phyloP scores from a whole-genome alignment of 768 basidiomycete genomes.

The Gloeophyllum trabeum region DNA sequence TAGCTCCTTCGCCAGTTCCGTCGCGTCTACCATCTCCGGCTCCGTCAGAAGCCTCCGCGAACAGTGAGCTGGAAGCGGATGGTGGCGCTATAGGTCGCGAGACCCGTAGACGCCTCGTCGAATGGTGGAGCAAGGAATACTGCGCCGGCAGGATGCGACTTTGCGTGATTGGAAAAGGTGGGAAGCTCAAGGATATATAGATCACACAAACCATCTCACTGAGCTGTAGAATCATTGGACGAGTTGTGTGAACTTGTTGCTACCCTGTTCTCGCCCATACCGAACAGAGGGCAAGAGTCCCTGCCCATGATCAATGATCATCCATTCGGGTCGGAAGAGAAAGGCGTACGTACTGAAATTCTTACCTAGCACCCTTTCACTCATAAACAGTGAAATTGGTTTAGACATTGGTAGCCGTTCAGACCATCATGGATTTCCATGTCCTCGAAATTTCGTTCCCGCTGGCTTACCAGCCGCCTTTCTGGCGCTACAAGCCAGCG shows the following conservation, averaged over 20 bases:
- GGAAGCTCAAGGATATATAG: too few relatives aligned
- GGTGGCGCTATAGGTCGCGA: slow-evolving; percentile 73
- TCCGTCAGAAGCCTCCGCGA: slow-evolving; percentile 40
- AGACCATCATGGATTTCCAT: slow-evolving; percentile 84
- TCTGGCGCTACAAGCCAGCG: slow-evolving; percentile 73
- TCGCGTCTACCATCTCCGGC: slow-evolving; percentile 50
- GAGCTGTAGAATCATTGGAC: slow-evolving; percentile 56
- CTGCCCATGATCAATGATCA: slow-evolving; percentile 58
- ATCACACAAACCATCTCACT: background rate
- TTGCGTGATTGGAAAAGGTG: slow-evolving; percentile 73
- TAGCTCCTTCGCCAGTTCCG: slow-evolving; percentile 31
- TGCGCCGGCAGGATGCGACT: slow-evolving; percentile 76
- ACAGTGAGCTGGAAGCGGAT: slow-evolving; percentile 56
- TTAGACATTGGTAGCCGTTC: slow-evolving; percentile 72
- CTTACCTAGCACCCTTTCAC: slow-evolving; percentile 11
- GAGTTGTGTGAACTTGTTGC: slow-evolving; percentile 54
- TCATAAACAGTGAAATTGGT: slow-evolving; percentile 7
- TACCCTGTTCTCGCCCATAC: slow-evolving; percentile 60
- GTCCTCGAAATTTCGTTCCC: slow-evolving; percentile 77
- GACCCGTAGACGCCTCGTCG: slow-evolving; percentile 63
- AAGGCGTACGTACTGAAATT: slow-evolving; percentile 40
- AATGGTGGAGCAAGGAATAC: slow-evolving; percentile 81
- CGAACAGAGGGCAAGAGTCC: slow-evolving; percentile 49
- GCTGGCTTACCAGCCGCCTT: slow-evolving; percentile 56
- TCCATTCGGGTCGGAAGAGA: slow-evolving; percentile 63